Percentiles rank a stretch among this genome's conserved stretches.
Conservation (phyloP, 805 yeast genomes). For the Barnettozyma sp. region DNA sequence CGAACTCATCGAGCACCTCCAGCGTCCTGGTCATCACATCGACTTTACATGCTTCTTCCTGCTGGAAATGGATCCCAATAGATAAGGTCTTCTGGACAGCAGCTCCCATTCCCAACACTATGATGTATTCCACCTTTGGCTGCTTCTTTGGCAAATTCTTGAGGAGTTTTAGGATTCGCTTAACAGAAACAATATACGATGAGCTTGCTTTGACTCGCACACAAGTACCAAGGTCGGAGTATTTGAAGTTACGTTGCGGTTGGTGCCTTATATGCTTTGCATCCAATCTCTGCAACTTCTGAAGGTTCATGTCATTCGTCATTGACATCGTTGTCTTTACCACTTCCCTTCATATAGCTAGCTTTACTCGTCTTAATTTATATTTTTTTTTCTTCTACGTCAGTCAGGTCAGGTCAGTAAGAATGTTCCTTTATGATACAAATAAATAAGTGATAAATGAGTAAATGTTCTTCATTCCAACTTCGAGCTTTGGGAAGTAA, state of each 20-base stretch:
- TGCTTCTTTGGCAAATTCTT: constrained; percentile 38
- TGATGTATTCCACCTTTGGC: constrained; percentile 38
- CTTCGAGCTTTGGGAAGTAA: constrained; percentile 5
- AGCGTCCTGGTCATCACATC: constrained; percentile 60
- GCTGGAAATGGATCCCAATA: constrained; percentile 53
- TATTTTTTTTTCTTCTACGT: background rate
- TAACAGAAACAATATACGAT: constrained; percentile 68
- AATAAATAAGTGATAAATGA: too few species aligned
- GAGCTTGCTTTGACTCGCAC: constrained; percentile 57
- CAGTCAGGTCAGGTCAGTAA: background rate
- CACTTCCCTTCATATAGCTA: too few species aligned
- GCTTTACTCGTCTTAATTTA: background rate
- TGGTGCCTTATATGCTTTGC: constrained; percentile 47
- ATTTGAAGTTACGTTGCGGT: constrained; percentile 39
- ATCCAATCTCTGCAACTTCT: constrained; percentile 18
- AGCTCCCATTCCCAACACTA: constrained; percentile 70
- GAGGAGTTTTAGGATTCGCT: constrained; percentile 51
- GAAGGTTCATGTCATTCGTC: too few species aligned
- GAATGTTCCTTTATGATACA: background rate
- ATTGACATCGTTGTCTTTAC: too few species aligned
- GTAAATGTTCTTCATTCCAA: background rate
- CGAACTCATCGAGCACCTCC: constrained; percentile 66
- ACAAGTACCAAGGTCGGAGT: constrained; percentile 39
- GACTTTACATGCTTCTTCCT: constrained; percentile 41
- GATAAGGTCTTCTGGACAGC: constrained; percentile 59